A percentile compares a stretch with the other conserved stretches of the same genome.
phyloP scores from a whole-genome alignment of 352 stramenopile species.

The Globisporangium irregulare region DNA sequence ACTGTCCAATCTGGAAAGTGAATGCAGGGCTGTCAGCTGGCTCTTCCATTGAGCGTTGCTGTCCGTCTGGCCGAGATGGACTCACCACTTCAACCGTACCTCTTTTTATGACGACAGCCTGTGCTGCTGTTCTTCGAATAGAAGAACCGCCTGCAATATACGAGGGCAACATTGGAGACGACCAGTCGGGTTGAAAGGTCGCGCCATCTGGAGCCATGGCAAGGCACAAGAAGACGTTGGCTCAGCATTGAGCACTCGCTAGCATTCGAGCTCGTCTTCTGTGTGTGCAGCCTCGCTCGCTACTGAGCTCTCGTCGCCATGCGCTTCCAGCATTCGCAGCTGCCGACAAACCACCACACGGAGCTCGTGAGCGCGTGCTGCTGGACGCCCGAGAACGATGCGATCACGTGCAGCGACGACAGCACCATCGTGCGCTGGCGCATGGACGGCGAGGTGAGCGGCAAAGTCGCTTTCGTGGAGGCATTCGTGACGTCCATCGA shows the following conservation, averaged over 20 bases:
- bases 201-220: background rate
- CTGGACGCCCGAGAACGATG: conserved; percentile 87
- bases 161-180: background rate
- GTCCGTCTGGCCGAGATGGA: background rate
- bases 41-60: background rate
- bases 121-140: conserved; percentile 1
- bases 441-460: conserved; percentile 81
- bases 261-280: background rate
- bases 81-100: background rate
- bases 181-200: conserved; percentile 9
- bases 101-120: background rate
- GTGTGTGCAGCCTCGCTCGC: background rate
- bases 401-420: conserved; percentile 86
- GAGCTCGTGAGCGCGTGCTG: conserved; percentile 84
- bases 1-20: background rate
- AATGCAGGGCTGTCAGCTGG: background rate
- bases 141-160: background rate
- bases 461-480: conserved; percentile 68
- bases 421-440: conserved; percentile 80
- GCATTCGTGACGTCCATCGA: conserved; percentile 76
- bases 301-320: conserved; percentile 25
- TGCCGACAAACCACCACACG: conserved; percentile 67
- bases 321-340: conserved; percentile 78
- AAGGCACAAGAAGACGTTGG: background rate
- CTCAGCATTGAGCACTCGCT: background rate